Base-by-base conservation (phyloP, 495 filamentous ascomycete species). In the Penicillium lagena region DNA sequence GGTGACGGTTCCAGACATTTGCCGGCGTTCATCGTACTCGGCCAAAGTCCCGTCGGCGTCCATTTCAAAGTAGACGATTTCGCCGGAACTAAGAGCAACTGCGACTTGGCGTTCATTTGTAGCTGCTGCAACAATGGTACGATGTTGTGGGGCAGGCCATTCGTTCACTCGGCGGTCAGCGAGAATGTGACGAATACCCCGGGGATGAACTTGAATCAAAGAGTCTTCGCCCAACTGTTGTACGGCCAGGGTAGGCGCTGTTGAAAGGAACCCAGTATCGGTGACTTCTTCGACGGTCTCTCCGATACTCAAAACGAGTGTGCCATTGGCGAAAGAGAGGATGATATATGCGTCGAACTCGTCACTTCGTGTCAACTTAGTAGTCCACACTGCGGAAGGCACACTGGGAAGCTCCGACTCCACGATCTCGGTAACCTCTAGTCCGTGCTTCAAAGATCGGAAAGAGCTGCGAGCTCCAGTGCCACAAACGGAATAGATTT, bases 31-130 rank as follows among this genome's bases (percentile, higher is more conserved):
- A 41, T 97, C 89, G 50, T 95, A 95, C 64, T 97, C 91, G 28
- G 89, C 89, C 11, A 99, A 71, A 7, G 83, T 82, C 9, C 89
- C 90, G 67, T 97, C 90, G 2, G 79, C 75, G 58, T 95, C 94
- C 83, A 95, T 87, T 63, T 96, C 94, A 51, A 99, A 99, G 58
- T 96, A 97, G 13, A 93, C 87, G 43, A 99, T 93, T 60, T 99
- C 93, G 9, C 90, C 89, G 11, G 89, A 95, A 55, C 89, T 95
- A 31, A 99, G 68, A 12, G 91, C 93, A 34, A 99, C 82, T 0
- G 89, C 89, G 15, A 97, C 87, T 63, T 99, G 93, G 35, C 87
- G 80, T 47, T 91, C 82, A 54, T 99, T 99, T 8, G 93, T 89
- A 5, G 93, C 83, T 29, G 90, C 91, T n/a, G 94, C 89, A 32